Evolutionary conservation across 2,329 filamentous ascomycete genomes (phyloP).

Genomic region (Blastomyces silverae): DNA sequence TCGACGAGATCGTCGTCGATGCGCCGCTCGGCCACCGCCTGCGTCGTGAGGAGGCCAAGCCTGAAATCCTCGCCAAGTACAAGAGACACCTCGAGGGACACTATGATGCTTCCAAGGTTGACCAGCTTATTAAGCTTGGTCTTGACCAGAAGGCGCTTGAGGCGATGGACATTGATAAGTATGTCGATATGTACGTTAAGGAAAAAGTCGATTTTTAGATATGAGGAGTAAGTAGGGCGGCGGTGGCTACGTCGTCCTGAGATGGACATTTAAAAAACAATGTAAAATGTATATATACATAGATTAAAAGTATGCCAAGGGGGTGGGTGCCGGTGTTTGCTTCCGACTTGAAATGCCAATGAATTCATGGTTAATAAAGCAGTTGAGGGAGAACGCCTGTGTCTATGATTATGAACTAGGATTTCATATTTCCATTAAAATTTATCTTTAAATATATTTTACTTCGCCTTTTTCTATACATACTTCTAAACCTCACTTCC

Average conservation of each 20-base stretch:
- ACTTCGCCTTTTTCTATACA: not conserved
- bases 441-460: not conserved
- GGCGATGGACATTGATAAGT: conserved; percentile 78
- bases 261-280: not conserved
- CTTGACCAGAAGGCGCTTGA: conserved; percentile 70
- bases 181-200: conserved; percentile 77
- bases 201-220: conserved; percentile 39
- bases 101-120: conserved; percentile 67
- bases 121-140: conserved; percentile 74
- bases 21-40: conserved; percentile 89
- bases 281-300: conserved; percentile 5
- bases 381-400: not conserved
- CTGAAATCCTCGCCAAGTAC: conserved; percentile 92
- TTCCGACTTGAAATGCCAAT: not conserved
- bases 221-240: not conserved
- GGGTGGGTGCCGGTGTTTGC: not conserved
- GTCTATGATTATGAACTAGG: not conserved
- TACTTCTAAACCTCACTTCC: not conserved
- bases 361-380: not conserved
- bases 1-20: conserved; percentile 87
- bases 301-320: not conserved
- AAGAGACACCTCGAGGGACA: conserved; percentile 84
- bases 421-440: not conserved
- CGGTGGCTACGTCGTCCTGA: not conserved
- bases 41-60: conserved; percentile 92